These are phyloP conservation scores for Hypoxylon sp. DNA, from an alignment of 2,329 filamentous ascomycete species.

Conservation along the genomic window DNA sequence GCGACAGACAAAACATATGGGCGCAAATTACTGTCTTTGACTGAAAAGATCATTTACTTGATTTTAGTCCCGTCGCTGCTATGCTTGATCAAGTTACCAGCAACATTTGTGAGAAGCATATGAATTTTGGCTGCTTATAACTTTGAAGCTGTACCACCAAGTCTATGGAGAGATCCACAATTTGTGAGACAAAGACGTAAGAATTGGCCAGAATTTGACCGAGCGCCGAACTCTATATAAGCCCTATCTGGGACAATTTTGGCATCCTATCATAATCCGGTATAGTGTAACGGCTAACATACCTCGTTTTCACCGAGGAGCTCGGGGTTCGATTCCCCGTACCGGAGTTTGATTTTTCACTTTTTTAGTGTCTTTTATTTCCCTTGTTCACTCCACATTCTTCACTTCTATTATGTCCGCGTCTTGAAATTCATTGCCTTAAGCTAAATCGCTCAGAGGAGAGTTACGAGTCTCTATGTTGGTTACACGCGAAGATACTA, in stretches of 20 bases:
- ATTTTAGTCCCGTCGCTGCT: not conserved
- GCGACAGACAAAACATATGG: not conserved
- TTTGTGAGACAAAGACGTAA: not conserved
- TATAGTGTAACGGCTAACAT: conserved; percentile 47
- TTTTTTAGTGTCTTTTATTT: not conserved
- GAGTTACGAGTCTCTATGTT: too few relatives aligned
- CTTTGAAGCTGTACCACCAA: not conserved
- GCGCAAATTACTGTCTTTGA: not conserved
- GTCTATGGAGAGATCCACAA: not conserved
- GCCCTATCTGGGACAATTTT: not conserved
- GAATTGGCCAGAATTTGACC: not conserved
- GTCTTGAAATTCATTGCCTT: too few relatives aligned
- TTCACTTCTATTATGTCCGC: not conserved
- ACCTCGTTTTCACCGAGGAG: conserved; percentile 46
- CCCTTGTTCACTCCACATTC: not conserved
- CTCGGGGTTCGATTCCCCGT: conserved; percentile 46
- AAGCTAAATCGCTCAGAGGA: too few relatives aligned
- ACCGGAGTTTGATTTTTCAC: conserved; percentile 33
- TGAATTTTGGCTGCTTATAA: too few relatives aligned
- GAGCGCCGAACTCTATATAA: conserved; percentile 3
- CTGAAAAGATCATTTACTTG: not conserved
- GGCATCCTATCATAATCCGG: conserved; percentile 22
- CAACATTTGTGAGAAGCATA: not conserved
- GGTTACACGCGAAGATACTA: too few relatives aligned
- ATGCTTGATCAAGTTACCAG: not conserved